Conservation (phyloP, 805 yeast species). For the Geotrichum ghanense region DNA sequence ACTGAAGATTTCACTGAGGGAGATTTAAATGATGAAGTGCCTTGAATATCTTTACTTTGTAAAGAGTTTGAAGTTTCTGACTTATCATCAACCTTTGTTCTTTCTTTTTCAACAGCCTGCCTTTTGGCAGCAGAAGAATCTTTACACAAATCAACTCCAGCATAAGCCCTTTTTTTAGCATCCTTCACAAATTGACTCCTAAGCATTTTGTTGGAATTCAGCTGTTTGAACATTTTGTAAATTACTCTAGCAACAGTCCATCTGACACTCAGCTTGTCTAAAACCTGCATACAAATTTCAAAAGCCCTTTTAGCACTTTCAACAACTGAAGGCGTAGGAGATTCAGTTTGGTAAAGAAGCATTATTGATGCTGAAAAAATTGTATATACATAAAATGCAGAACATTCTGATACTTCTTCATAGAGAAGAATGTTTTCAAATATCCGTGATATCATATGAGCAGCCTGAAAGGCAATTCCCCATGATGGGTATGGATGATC, state of each 20-base stretch:
- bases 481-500: slow-evolving; percentile 27
- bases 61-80: too few species aligned
- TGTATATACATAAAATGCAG: not conserved
- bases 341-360: not conserved
- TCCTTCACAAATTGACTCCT: slow-evolving; percentile 12
- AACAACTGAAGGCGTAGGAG: slow-evolving; percentile 1
- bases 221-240: slow-evolving; percentile 36
- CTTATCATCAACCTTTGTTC: too few species aligned
- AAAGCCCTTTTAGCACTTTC: slow-evolving; percentile 2
- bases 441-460: not conserved
- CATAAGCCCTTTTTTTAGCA: slow-evolving; percentile 1
- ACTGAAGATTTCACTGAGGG: too few species aligned
- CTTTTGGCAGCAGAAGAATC: too few species aligned
- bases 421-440: not conserved
- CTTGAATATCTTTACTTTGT: too few species aligned
- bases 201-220: slow-evolving; percentile 19
- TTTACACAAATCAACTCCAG: too few species aligned
- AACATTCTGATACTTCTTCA: not conserved
- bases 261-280: not conserved
- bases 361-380: not conserved
- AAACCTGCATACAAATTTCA: not conserved
- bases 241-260: slow-evolving; percentile 28
- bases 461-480: slow-evolving; percentile 2
- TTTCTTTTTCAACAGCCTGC: too few species aligned
- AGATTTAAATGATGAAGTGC: too few species aligned